Base-by-base conservation (phyloP, 73 alveolate genomes). In the Tetrahymena elliotti region DNA sequence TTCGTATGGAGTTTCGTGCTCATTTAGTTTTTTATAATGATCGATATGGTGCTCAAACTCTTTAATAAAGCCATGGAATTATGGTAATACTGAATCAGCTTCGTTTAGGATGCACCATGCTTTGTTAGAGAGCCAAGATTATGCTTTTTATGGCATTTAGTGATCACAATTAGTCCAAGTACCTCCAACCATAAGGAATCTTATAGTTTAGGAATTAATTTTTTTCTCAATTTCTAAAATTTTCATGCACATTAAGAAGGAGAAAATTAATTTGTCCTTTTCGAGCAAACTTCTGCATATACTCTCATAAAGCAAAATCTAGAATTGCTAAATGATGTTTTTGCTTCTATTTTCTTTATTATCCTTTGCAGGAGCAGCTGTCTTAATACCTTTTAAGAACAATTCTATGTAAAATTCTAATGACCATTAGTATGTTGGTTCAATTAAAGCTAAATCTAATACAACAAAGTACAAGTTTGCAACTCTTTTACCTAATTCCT, bases 121-220 rank as follows among this genome's bases (percentile, higher is more conserved):
- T 52, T 98, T 99, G 39, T 96, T 97, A 39, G 98, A 95, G 18
- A 98, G 96, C 99, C 99, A 98, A 11, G 98, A 99, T 82, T 40
- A 40, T 39, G 97, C 97, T 4, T 98, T 98, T 16, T 98, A 83
- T 1, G 99, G 99, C 96, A 97, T 97, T 1, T 99, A 98, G 2
- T 97, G 96, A 47, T 97, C 98, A 83, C 96, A 95, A 83, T 96
- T 98, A 53, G 98, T 97, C 92, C 98, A 98, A 18, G 99, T 97
- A 3, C 99, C 99, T 35, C 99, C 99, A 34, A 99, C 98, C 97
- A 98, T 98, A 52, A 98, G 94, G 97, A 98, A 98, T 97, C 99
- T 98, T 18, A 97, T 95, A 84, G 98, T 99, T 33, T 35, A 36
- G 38, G 94, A 95, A 52, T 96, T 96, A 0, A 97, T 84, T 37